phyloP scores from a whole-genome alignment of 768 basidiomycete species.

The Exsudoporus frostii region DNA sequence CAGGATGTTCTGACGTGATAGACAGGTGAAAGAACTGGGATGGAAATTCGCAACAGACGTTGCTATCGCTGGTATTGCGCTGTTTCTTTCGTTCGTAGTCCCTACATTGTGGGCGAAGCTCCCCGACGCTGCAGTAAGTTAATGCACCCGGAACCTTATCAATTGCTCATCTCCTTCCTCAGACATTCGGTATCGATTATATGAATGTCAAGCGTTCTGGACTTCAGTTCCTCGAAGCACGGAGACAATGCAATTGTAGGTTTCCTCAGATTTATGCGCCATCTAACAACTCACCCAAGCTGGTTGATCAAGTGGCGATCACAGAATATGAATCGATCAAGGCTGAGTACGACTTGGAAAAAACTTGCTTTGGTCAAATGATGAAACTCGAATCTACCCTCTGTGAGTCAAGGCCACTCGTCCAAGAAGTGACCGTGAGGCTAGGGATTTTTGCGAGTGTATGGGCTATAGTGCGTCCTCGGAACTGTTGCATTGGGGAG shows the following conservation, averaged over 20 bases:
- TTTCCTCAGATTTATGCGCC: neutral
- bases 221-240: slow-evolving; percentile 4
- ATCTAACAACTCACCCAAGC: neutral
- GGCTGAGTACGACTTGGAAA: slow-evolving; percentile 12
- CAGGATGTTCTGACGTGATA: neutral
- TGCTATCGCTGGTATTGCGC: slow-evolving; percentile 10
- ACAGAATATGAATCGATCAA: slow-evolving; percentile 4
- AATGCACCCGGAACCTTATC: neutral
- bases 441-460: slow-evolving; percentile 19
- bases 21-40: slow-evolving; percentile 16
- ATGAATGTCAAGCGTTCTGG: slow-evolving; percentile 3
- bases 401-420: slow-evolving; percentile 10
- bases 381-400: slow-evolving; percentile 10
- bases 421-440: slow-evolving; percentile 18
- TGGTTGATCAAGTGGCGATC: slow-evolving; percentile 8
- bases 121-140: neutral
- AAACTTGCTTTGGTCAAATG: slow-evolving; percentile 14
- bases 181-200: slow-evolving; percentile 8
- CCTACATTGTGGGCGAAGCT: slow-evolving; percentile 11
- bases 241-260: slow-evolving; percentile 9
- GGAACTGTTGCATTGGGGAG: too few species aligned
- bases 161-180: neutral
- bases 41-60: slow-evolving; percentile 17
- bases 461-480: slow-evolving; percentile 18
- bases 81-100: slow-evolving; percentile 13